Conservation (phyloP, 164 flowering plant genomes). For the Dillenia turbinata region DNA sequence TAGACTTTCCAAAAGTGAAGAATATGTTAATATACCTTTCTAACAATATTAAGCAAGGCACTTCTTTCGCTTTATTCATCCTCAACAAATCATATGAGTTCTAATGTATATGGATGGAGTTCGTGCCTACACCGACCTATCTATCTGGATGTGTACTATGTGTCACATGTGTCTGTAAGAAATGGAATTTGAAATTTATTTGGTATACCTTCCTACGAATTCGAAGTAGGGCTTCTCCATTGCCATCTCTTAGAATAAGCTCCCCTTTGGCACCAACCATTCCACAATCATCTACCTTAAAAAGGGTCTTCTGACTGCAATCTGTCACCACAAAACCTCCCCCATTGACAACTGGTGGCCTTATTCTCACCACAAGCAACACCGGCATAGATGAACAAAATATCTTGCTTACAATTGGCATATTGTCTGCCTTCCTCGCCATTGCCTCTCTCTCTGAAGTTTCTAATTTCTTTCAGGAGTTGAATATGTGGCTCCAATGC, state of each 20-base stretch:
- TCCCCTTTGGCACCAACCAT: slow-evolving; percentile 58
- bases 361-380: slow-evolving; percentile 52
- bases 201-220: slow-evolving; percentile 58
- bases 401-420: slow-evolving; percentile 60
- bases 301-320: slow-evolving; percentile 45
- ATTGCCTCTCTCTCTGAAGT: slow-evolving; percentile 1
- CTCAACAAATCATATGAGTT: no score
- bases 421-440: slow-evolving; percentile 4
- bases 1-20: no score
- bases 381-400: slow-evolving; percentile 48
- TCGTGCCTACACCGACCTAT: no score
- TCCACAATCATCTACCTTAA: slow-evolving; percentile 84
- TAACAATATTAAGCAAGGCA: no score
- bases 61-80: no score
- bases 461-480: no score
- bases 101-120: no score
- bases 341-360: slow-evolving; percentile 75
- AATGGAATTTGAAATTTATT: no score
- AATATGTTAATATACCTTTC: no score
- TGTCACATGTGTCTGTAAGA: no score
- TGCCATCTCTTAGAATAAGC: slow-evolving; percentile 45
- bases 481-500: no score
- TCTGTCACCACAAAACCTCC: slow-evolving; percentile 88
- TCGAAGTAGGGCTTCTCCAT: slow-evolving; percentile 53
- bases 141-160: no score